Percentiles rank a stretch among this genome's conserved stretches.
phyloP scores from a whole-genome alignment of 129 eudicot species.

The Scalesia atractyloides region DNA sequence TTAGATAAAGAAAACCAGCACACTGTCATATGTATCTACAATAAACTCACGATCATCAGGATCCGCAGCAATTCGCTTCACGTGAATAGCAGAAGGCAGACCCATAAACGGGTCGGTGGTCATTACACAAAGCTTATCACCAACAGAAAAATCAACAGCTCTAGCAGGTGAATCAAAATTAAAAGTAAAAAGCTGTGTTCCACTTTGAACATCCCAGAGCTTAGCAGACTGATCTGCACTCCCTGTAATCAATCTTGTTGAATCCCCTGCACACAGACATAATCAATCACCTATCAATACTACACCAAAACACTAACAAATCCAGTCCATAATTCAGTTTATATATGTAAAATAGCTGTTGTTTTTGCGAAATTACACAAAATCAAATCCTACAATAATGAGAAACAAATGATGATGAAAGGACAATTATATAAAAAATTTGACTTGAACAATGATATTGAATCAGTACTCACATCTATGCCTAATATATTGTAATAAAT shows the following conservation, averaged over 20 bases:
- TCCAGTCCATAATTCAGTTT: neutral
- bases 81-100: slow-evolving; percentile 65
- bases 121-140: slow-evolving; percentile 77
- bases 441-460: too few species aligned
- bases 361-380: too few species aligned
- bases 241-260: slow-evolving; percentile 59
- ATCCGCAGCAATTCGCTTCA: slow-evolving; percentile 58
- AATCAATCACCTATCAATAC: neutral
- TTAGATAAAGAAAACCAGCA: neutral
- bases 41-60: slow-evolving; percentile 63
- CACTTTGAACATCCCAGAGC: slow-evolving; percentile 73
- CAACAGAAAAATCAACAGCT: slow-evolving; percentile 71
- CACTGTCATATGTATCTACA: neutral
- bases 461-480: too few species aligned
- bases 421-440: too few species aligned
- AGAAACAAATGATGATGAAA: too few species aligned
- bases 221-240: slow-evolving; percentile 88
- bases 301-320: neutral
- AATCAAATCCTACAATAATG: too few species aligned
- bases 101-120: slow-evolving; percentile 93
- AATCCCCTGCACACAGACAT: slow-evolving; percentile 41
- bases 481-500: too few species aligned
- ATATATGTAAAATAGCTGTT: too few species aligned
- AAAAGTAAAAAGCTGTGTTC: slow-evolving; percentile 58
- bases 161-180: slow-evolving; percentile 78